Percentiles rank a stretch among this genome's conserved stretches.
Conservation (phyloP, 164 flowering plant species). For the Sextonia rubra region DNA sequence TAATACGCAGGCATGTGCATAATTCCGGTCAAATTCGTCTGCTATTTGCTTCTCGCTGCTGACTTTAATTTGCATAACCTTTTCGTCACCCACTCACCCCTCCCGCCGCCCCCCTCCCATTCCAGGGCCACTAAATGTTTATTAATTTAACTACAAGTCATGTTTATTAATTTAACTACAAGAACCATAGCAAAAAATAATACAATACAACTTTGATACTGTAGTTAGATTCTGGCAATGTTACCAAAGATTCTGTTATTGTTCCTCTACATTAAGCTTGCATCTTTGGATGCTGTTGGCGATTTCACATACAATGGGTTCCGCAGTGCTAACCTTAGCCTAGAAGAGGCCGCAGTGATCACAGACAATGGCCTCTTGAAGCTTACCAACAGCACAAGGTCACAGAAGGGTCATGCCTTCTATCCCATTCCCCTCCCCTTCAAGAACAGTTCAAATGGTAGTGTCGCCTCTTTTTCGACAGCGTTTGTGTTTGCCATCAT, state of each 20-base stretch:
- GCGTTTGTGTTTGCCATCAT: slow-evolving; percentile 1
- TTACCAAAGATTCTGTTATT: background rate
- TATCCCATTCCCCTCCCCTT: slow-evolving; percentile 23
- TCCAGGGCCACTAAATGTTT: no score
- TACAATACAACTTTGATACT: no score
- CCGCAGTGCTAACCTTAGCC: slow-evolving; percentile 18
- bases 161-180: no score
- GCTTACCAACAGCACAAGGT: slow-evolving; percentile 31
- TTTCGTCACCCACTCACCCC: no score
- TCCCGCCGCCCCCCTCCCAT: no score
- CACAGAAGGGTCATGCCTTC: slow-evolving; percentile 32
- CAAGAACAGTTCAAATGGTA: slow-evolving; percentile 10
- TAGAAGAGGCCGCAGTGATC: slow-evolving; percentile 23
- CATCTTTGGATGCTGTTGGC: background rate
- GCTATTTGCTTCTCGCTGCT: no score
- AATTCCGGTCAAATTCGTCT: no score
- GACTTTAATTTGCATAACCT: no score
- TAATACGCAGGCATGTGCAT: no score
- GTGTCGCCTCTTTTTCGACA: slow-evolving; percentile 1
- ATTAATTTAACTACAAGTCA: no score
- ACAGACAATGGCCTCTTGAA: slow-evolving; percentile 29
- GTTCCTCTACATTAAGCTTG: background rate
- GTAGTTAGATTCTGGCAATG: background rate
- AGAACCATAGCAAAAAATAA: no score
- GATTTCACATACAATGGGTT: slow-evolving; percentile 12